Base-by-base conservation (phyloP, 805 yeast genomes). In the Saturnispora halmiae region DNA sequence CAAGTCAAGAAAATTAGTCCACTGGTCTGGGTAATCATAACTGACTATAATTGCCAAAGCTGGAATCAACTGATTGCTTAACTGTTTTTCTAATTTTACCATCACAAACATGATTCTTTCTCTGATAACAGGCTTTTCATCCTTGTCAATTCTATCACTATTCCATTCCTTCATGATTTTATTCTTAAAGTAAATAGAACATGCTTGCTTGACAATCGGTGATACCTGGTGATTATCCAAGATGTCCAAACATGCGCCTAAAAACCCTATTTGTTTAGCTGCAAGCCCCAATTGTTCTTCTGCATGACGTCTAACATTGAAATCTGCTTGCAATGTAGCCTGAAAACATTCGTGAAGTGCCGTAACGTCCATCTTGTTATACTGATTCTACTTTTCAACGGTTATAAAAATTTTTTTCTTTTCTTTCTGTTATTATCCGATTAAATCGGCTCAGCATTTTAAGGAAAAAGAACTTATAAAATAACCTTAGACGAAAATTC, bases 181-280 rank as follows among this genome's bases (percentile, higher is more conserved):
- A 59, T 90, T 92, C 56, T 90, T 90, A 63, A 90, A 77, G 59
- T 78, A 88, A 19, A 90, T 79, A 0, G 94, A 92, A 21, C 95
- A 83, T 7, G 95, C 86, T 42, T 77, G 70, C 51, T 80, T 75
- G 38, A 84, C 72, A 22, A 69, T 72, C 1, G 69, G 66, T 15
- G 75, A 65, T 9, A 73, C 76, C 14, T 70, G 73, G 6, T 61
- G 61, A 16, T 75, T 72, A 14, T 71, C 56, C 15, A 86, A 68
- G 38, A 87, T 79, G 54, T 84, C 90, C 35, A 90, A 64, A 58
- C 95, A 83, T 2, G 90, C 88, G 4, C 82, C 82, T 30, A 85
- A 63, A 54, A 88, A 88, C 4, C 94, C 95, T 1, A 82, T 75
- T 3, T 69, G 58, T 22, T 55, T 51, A 36, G 79, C 74, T 6